Evolutionary conservation across 2,329 filamentous ascomycete species (phyloP).

Genomic region (Taxawa tesnikishii): DNA sequence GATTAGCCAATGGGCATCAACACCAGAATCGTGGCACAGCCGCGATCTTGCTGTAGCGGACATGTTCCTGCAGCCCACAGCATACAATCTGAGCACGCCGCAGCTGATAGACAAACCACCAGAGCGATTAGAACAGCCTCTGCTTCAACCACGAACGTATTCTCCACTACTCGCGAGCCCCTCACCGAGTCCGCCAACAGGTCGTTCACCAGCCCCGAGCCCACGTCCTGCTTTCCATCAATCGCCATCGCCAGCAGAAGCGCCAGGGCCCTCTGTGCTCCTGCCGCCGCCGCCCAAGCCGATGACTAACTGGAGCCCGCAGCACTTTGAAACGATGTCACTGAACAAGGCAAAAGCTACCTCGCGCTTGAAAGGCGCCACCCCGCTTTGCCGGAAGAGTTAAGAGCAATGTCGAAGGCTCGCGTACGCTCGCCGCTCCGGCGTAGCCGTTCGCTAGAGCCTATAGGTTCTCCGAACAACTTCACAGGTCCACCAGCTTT

Average conservation of each 20-base stretch:
- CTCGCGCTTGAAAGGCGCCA: not conserved
- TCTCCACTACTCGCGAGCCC: constrained; percentile 4
- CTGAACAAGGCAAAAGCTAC: constrained; percentile 4
- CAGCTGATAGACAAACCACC: constrained; percentile 1
- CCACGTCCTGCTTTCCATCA: constrained; percentile 1
- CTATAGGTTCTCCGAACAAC: not conserved
- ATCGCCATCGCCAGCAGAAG: not conserved
- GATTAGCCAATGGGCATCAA: constrained; percentile 14
- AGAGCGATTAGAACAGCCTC: not conserved
- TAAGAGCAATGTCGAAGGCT: constrained; percentile 1
- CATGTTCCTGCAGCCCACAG: constrained; percentile 13
- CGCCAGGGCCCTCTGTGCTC: not conserved
- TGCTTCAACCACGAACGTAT: constrained; percentile 1
- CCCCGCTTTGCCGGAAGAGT: constrained; percentile 4
- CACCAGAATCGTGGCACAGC: constrained; percentile 7
- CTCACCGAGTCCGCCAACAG: constrained; percentile 1
- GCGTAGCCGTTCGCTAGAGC: constrained; percentile 2
- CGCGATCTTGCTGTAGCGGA: constrained; percentile 11
- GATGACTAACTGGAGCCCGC: not conserved
- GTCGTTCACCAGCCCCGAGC: too few relatives aligned
- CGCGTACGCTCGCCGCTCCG: not conserved
- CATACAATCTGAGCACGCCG: constrained; percentile 9
- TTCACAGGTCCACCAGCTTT: not conserved
- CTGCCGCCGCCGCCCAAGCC: not conserved
- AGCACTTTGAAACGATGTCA: constrained; percentile 4